Evolutionary conservation across 2,329 filamentous ascomycete genomes (phyloP).

Genomic region (Fusarium solani-melongenae): DNA sequence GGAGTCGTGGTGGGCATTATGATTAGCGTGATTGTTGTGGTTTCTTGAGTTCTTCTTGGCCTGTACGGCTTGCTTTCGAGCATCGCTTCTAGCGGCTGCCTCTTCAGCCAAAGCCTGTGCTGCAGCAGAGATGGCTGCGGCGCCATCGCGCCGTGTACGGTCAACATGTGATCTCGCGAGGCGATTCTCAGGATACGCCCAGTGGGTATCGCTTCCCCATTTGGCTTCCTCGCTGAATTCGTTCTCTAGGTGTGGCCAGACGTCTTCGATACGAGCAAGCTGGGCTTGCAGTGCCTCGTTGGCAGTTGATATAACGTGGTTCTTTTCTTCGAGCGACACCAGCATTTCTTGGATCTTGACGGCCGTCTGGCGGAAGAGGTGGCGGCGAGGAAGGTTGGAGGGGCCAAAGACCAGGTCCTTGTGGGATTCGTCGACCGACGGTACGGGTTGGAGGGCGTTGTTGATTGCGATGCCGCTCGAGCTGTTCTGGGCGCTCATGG

Average conservation of each 20-base stretch:
- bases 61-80: constrained; percentile 82
- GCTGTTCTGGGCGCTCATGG: constrained; percentile 64
- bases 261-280: constrained; percentile 83
- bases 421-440: constrained; percentile 57
- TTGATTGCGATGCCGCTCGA: constrained; percentile 53
- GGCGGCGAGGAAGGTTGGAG: constrained; percentile 73
- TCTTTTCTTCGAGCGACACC: constrained; percentile 94
- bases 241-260: constrained; percentile 85
- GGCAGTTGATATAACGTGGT: constrained; percentile 93
- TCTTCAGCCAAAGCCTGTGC: constrained; percentile 84
- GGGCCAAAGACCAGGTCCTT: constrained; percentile 61
- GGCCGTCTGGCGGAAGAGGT: constrained; percentile 82
- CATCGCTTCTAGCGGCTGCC: constrained; percentile 84
- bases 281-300: constrained; percentile 90
- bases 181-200: constrained; percentile 93
- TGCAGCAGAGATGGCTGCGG: constrained; percentile 80
- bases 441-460: constrained; percentile 50
- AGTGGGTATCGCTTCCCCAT: constrained; percentile 90
- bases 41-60: constrained; percentile 78
- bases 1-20: constrained; percentile 65
- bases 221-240: constrained; percentile 97
- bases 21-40: constrained; percentile 50
- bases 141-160: constrained; percentile 81
- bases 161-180: constrained; percentile 73
- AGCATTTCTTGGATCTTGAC: constrained; percentile 86